Base-by-base conservation (phyloP, 345 rosid genomes). In the Acer yangbiense region DNA sequence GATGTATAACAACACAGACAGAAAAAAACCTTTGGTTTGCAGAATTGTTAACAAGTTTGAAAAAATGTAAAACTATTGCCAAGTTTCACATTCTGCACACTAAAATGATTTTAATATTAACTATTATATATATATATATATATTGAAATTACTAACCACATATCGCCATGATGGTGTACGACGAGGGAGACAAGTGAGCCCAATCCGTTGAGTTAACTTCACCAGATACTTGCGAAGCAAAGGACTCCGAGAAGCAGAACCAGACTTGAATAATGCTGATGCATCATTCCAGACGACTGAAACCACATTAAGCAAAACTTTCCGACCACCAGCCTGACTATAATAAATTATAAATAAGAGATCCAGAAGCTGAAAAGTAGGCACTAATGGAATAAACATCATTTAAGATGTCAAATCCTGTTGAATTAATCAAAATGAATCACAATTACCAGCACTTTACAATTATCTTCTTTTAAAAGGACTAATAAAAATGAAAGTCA, bases 121-220 rank as follows among this genome's bases (percentile, higher is more conserved):
- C 35, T 32, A 32, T 32, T 43, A 43, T 43, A 8, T 43, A 43
- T 43, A 32, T 32, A 50, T 52, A 27, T 52, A 2, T 55, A 9
- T 25, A 48, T 17, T 73, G 52, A 62, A 63, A 32, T 71, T 67
- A 87, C 83, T 80, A 77, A 96, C 99, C 98, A 93, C 91, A 86
- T 96, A 94, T 69, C 85, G 90, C 97, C 98, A 91, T 78, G 94
- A 72, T 27, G 95, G 92, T 74, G 88, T 79, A 70, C 94, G 97
- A 79, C 80, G 93, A 87, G 98, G 98, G 76, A 96, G 97, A 79
- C 91, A 91, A 77, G 87, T 85, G 75, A 92, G 91, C 79, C 96
- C 99, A 75, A 96, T 85, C 78, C 99, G 84, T 81, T 96, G 98
- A 75, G 92, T 90, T 83, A 91, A 82, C 88, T 96, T 94, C 79